These are phyloP conservation scores for Agarophyton chilense DNA, from an alignment of 23 red algal genomes.

Conservation along the genomic window DNA sequence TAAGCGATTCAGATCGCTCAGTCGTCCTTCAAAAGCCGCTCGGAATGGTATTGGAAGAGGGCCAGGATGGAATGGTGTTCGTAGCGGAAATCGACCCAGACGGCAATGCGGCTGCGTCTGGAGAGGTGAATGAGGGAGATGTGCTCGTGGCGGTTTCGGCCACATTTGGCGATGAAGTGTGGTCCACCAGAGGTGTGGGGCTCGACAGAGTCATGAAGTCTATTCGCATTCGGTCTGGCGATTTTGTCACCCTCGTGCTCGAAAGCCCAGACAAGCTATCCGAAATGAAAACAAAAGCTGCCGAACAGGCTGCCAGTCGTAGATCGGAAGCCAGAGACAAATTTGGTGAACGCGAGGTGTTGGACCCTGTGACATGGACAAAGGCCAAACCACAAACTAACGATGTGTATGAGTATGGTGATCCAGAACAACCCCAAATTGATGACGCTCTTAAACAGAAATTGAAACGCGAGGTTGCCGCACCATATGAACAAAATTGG, in stretches of 20 bases:
- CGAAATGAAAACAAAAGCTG: slow-evolving; percentile 72
- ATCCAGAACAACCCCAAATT: slow-evolving; percentile 54
- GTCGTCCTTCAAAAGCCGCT: slow-evolving; percentile 88
- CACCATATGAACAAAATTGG: slow-evolving; percentile 88
- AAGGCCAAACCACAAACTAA: background rate
- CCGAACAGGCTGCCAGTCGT: slow-evolving; percentile 52
- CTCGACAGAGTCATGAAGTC: slow-evolving; percentile 95
- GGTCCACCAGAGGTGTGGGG: slow-evolving; percentile 95
- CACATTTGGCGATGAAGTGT: slow-evolving; percentile 98
- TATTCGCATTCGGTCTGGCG: slow-evolving; percentile 88
- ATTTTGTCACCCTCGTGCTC: slow-evolving; percentile 92
- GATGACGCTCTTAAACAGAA: slow-evolving; percentile 78
- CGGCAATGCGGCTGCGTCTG: slow-evolving; percentile 90
- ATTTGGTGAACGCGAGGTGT: slow-evolving; percentile 91
- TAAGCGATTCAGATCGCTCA: slow-evolving; percentile 70
- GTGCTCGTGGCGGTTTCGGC: slow-evolving; percentile 95
- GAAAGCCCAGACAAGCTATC: slow-evolving; percentile 78
- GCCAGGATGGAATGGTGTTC: slow-evolving; percentile 98
- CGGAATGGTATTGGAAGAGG: slow-evolving; percentile 92
- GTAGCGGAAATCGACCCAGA: slow-evolving; percentile 87
- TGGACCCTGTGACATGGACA: slow-evolving; percentile 92
- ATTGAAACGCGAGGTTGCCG: slow-evolving; percentile 72
- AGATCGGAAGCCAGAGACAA: slow-evolving; percentile 81
- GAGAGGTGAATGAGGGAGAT: slow-evolving; percentile 83
- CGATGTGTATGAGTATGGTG: slow-evolving; percentile 63